These are phyloP conservation scores for Penicillium sp. DNA, from an alignment of 2,329 filamentous ascomycete species.

Conservation along the genomic window DNA sequence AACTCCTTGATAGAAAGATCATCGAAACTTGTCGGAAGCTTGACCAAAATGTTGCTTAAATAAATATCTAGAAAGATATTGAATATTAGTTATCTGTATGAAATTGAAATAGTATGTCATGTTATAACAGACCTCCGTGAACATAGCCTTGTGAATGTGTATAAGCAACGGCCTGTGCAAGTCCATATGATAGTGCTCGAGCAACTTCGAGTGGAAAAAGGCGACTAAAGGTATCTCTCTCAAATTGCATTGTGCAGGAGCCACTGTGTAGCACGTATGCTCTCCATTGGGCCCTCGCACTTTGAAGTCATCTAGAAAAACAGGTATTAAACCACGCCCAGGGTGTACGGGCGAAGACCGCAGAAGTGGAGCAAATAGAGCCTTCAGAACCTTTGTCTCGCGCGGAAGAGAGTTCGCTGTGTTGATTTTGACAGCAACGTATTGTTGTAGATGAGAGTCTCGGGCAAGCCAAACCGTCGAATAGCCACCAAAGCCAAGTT, in stretches of 20 bases:
- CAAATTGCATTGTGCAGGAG: constrained; percentile 26
- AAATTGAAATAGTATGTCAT: neutral
- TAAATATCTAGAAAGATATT: constrained; percentile 25
- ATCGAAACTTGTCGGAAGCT: constrained; percentile 25
- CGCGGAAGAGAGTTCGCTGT: constrained; percentile 16
- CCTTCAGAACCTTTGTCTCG: constrained; percentile 22
- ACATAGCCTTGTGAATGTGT: constrained; percentile 25
- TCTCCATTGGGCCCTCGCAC: constrained; percentile 27
- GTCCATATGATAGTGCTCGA: constrained; percentile 21
- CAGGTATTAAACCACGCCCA: constrained; percentile 8
- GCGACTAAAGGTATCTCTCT: constrained; percentile 23
- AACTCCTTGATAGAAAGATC: constrained; percentile 31
- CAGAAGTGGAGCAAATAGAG: constrained; percentile 7
- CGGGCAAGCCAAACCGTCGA: constrained; percentile 43
- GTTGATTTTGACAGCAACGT: constrained; percentile 31
- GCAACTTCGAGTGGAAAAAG: constrained; percentile 29
- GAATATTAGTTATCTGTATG: neutral
- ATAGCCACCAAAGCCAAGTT: constrained; percentile 42
- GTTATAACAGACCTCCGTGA: constrained; percentile 19
- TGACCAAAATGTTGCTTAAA: constrained; percentile 26
- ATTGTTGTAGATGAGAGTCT: constrained; percentile 25
- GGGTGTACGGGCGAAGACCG: neutral
- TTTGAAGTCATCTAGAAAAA: constrained; percentile 25
- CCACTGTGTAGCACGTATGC: constrained; percentile 26
- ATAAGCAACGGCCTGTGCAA: constrained; percentile 17